Evolutionary conservation across 2,329 filamentous ascomycete species (phyloP).

Genomic region (Sporothrix protearum): DNA sequence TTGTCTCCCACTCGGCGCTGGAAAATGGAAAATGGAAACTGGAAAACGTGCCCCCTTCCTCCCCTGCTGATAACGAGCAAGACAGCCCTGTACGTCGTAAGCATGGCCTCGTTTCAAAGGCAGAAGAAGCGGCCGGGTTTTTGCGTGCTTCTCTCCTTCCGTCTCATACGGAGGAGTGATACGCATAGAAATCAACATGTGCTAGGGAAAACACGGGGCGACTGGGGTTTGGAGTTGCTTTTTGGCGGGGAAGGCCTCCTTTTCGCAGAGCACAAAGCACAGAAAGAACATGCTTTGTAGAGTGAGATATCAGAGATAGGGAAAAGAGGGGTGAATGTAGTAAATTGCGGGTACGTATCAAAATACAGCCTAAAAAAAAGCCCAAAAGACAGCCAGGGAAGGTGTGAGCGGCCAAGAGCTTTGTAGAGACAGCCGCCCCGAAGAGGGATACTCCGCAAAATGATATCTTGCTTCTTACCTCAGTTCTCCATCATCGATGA

Average conservation of each 20-base stretch:
- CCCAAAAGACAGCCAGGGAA: constrained; percentile 1
- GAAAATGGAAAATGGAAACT: constrained; percentile 6
- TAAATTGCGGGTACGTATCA: constrained; percentile 3
- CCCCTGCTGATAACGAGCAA: background rate
- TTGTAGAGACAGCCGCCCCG: background rate
- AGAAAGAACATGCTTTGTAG: background rate
- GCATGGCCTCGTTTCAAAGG: background rate
- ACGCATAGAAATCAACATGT: background rate
- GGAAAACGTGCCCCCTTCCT: background rate
- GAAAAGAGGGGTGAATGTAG: constrained; percentile 8
- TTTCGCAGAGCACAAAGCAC: too few relatives aligned
- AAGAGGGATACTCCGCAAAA: background rate
- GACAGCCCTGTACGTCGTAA: background rate
- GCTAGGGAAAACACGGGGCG: constrained; percentile 16
- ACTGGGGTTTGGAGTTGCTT: background rate
- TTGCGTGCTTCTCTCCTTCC: background rate
- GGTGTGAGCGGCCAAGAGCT: constrained; percentile 7
- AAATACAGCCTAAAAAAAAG: background rate
- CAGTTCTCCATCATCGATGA: background rate
- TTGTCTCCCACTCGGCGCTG: background rate
- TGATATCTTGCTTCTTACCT: background rate
- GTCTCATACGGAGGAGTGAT: too few relatives aligned
- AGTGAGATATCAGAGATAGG: background rate
- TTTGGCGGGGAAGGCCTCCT: constrained; percentile 2
- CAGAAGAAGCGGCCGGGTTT: background rate